Percentiles rank a stretch among this genome's conserved stretches.
phyloP scores from a whole-genome alignment of 306 rosid species.

The Medicago arabica region DNA sequence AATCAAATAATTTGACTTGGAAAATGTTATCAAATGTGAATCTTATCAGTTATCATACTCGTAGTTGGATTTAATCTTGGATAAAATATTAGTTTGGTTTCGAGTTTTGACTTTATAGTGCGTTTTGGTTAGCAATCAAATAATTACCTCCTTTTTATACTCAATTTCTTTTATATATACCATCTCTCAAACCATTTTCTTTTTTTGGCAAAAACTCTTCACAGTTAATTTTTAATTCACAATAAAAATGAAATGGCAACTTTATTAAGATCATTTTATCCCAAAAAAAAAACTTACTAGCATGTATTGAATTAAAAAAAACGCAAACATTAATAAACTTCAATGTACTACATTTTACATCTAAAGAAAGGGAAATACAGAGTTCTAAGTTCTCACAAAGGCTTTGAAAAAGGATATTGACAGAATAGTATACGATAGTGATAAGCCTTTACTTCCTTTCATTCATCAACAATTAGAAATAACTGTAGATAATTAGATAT shows the following conservation, averaged over 20 bases:
- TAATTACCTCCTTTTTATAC: no score
- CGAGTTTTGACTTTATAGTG: no score
- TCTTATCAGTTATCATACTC: background rate
- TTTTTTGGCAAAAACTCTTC: no score
- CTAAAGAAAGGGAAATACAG: conserved; percentile 11
- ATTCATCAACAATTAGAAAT: conserved; percentile 30
- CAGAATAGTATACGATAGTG: background rate
- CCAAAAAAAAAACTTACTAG: background rate
- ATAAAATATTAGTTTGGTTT: background rate
- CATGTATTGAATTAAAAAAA: conserved; percentile 1
- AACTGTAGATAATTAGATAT: conserved; percentile 30
- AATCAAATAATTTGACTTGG: background rate
- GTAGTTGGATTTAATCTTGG: background rate
- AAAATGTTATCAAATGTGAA: background rate
- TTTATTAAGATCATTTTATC: background rate
- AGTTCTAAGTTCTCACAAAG: conserved; percentile 8
- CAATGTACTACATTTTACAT: conserved; percentile 5
- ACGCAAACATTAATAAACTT: background rate
- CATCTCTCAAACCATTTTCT: no score
- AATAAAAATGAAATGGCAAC: background rate
- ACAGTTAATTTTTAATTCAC: no score
- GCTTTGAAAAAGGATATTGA: conserved; percentile 13
- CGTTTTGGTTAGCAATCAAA: no score
- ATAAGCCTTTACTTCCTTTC: conserved; percentile 25
- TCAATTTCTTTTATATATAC: no score